Percentiles rank a stretch among this genome's conserved stretches.
Conservation (phyloP, 345 rosid species). For the Xanthoceras sorbifolium region DNA sequence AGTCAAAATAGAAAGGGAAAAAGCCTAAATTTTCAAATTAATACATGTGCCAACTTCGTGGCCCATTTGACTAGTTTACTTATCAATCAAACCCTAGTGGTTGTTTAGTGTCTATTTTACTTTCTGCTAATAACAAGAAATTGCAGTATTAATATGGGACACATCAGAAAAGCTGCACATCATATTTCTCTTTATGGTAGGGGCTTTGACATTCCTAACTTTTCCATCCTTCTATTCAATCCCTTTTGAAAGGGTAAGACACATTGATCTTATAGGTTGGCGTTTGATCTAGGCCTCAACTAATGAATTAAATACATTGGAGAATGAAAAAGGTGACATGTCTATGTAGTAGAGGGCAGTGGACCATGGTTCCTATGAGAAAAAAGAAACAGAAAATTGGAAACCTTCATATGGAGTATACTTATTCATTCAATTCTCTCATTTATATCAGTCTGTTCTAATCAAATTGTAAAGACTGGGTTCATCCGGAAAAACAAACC, state of each 20-base stretch:
- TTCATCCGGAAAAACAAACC: neutral
- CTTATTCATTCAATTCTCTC: neutral
- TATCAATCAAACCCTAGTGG: too few relatives aligned
- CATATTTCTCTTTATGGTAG: neutral
- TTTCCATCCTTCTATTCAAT: neutral
- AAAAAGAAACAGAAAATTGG: neutral
- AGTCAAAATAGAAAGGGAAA: neutral
- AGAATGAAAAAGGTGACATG: too few relatives aligned
- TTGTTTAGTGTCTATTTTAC: neutral
- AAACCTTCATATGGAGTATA: neutral
- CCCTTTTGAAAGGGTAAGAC: neutral
- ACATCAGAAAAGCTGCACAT: neutral
- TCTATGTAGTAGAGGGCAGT: neutral
- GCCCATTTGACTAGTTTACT: neutral
- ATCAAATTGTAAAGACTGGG: neutral
- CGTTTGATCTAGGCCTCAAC: neutral
- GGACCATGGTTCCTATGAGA: neutral
- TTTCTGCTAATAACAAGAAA: neutral
- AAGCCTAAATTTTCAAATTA: neutral
- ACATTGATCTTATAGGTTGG: conserved; percentile 9
- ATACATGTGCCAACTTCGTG: neutral
- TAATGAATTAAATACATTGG: neutral
- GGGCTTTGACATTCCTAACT: neutral
- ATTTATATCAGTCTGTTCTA: neutral
- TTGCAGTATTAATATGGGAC: neutral